Conservation (phyloP, 176 grass and related monocot species). For the Rhynchospora breviuscula region DNA sequence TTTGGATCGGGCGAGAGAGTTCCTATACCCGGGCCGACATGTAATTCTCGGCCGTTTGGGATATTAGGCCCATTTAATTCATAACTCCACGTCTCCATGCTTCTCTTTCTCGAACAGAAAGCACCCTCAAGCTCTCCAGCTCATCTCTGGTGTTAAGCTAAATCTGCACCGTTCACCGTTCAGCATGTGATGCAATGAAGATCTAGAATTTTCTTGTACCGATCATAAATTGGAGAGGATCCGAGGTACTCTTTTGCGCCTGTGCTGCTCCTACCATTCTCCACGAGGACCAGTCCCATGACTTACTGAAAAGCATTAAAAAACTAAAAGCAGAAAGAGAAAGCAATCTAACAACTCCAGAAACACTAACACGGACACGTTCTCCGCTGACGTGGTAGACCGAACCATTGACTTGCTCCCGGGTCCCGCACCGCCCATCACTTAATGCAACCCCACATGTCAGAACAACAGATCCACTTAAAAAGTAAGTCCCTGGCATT, state of each 20-base stretch:
- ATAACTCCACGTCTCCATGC: too few species aligned
- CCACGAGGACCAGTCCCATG: neutral
- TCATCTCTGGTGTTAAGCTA: too few species aligned
- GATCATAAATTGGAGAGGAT: slow-evolving; percentile 3
- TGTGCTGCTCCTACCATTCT: neutral
- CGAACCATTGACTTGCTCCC: neutral
- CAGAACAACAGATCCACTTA: neutral
- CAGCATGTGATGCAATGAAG: neutral
- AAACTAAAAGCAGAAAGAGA: neutral
- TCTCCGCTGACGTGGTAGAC: neutral
- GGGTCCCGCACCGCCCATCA: neutral
- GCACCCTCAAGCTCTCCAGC: too few species aligned
- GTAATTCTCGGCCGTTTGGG: too few species aligned
- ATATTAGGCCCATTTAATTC: too few species aligned
- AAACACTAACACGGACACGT: neutral
- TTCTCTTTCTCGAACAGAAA: too few species aligned
- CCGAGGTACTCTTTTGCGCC: neutral
- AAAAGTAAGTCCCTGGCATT: neutral
- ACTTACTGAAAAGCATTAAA: neutral
- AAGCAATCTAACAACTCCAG: slow-evolving; percentile 15
- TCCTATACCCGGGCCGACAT: too few species aligned
- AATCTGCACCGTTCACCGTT: too few species aligned
- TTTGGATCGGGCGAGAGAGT: too few species aligned
- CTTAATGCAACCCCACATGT: neutral
- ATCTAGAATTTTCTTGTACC: neutral